Base-by-base conservation (phyloP, 352 stramenopile species). In the Detonula confervacea region DNA sequence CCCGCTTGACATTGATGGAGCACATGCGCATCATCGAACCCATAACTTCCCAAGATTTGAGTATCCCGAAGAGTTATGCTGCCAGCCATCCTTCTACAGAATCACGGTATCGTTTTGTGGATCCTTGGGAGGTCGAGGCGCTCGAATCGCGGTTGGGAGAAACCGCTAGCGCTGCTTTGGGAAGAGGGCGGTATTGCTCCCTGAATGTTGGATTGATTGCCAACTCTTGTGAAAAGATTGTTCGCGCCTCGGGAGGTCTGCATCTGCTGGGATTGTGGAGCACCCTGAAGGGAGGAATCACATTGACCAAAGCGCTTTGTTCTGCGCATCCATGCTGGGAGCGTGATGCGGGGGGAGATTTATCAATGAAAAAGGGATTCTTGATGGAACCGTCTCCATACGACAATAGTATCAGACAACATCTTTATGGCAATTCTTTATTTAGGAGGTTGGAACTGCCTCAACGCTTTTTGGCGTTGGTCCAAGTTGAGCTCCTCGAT, bases 401-500 rank as follows among this genome's bases (percentile, higher is more conserved):
- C 57, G 66, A 84, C 33, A 92, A 92, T 59, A 90, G 81, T 44
- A 91, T 95, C 70, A 65, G 89, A 22, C 77, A 92, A 59, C 83
- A 94, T 75, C 65, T 95, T 3, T 94, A 94, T 67, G 79, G 89
- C n/a, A 94, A 95, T 74, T 77, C 80, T 12, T 51, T 94, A 24
- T 94, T 90, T 54, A 67, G 86, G 27, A 70, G 79, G 16, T 49
- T 93, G 9, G 61, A 86, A 5, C 64, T 93, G 29, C 84, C 87
- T 29, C 85, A 91, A 51, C 87, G 91, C 22, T 95, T 92, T 56
- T 22, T 94, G 39, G 88, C 89, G 18, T 69, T 94, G 14, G 70
- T 95, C 30, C 89, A 94, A 78, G 88, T 95, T 9, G 87, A 94
- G 55, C 63, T 95, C 8, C 78, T 95, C 1, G 91, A 94, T 73